Conservation (phyloP, 148 eudicot species). For the Silene conica region DNA sequence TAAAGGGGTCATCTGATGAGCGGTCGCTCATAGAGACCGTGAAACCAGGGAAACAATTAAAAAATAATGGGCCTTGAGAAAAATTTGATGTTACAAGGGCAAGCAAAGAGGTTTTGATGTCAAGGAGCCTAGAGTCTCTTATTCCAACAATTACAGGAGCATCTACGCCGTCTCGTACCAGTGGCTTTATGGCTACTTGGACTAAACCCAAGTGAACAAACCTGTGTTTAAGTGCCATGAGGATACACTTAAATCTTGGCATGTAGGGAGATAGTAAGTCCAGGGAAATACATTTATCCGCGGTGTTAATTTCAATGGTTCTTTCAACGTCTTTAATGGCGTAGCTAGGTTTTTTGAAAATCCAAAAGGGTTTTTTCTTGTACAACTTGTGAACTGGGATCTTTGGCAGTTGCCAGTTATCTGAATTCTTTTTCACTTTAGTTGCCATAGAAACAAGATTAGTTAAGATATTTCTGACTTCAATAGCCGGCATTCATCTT, state of each 20-base stretch:
- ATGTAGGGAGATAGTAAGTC: background rate
- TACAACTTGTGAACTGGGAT: constrained; percentile 8
- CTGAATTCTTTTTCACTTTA: background rate
- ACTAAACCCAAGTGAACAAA: constrained; percentile 23
- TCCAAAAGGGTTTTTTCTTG: constrained; percentile 4
- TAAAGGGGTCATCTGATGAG: background rate
- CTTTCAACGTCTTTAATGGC: constrained; percentile 7
- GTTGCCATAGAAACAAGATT: background rate
- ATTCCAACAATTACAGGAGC: constrained; percentile 20
- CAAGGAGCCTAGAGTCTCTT: constrained; percentile 17
- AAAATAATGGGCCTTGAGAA: constrained; percentile 19
- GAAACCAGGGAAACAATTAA: constrained; percentile 23
- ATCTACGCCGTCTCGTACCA: constrained; percentile 10
- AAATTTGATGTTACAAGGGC: constrained; percentile 18
- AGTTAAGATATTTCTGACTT: no score
- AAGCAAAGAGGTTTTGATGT: constrained; percentile 17
- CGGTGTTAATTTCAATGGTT: constrained; percentile 1
- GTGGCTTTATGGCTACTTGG: constrained; percentile 17
- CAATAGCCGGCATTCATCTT: no score
- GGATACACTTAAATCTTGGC: background rate
- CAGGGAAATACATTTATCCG: no score
- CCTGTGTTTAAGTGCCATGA: constrained; percentile 7
- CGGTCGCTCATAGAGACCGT: background rate
- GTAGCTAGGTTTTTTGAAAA: constrained; percentile 20
- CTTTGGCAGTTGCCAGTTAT: constrained; percentile 12